Percentiles rank a stretch among this genome's conserved stretches.
Evolutionary conservation across 1,284 basidiomycete genomes (phyloP).

Genomic region (Amylostereum chailletii): DNA sequence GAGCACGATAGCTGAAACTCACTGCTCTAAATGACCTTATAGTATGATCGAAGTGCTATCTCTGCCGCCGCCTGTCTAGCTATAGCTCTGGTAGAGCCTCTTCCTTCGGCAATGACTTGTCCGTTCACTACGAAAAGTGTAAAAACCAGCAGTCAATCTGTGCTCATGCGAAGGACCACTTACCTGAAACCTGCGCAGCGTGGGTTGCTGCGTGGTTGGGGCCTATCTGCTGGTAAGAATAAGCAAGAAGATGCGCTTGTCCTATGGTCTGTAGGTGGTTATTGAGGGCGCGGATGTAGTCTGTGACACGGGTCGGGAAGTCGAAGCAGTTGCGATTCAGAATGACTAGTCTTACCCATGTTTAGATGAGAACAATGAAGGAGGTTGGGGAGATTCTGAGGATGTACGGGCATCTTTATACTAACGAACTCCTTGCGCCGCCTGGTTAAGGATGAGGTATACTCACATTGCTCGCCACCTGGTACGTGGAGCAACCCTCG

Average conservation of each 20-base stretch:
- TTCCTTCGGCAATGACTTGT: not conserved
- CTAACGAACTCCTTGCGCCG: no score
- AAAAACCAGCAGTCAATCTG: not conserved
- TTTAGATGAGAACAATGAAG: not conserved
- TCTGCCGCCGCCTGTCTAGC: conserved; percentile 1
- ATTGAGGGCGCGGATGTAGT: conserved; percentile 3
- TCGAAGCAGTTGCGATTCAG: not conserved
- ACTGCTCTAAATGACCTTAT: no score
- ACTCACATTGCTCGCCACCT: no score
- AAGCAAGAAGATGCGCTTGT: not conserved
- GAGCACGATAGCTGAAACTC: no score
- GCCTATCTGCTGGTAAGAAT: not conserved
- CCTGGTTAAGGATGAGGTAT: no score
- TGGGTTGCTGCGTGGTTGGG: conserved; percentile 1
- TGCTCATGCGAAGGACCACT: not conserved
- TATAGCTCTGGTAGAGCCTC: not conserved
- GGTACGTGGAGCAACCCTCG: no score
- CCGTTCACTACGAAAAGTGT: not conserved
- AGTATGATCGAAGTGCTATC: not conserved
- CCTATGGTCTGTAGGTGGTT: conserved; percentile 4
- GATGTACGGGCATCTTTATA: not conserved
- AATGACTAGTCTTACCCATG: not conserved
- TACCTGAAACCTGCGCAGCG: not conserved
- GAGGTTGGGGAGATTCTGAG: not conserved
- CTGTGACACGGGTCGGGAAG: not conserved